phyloP scores from a whole-genome alignment of 2,329 filamentous ascomycete genomes.

The Clarireedia homoeocarpa region DNA sequence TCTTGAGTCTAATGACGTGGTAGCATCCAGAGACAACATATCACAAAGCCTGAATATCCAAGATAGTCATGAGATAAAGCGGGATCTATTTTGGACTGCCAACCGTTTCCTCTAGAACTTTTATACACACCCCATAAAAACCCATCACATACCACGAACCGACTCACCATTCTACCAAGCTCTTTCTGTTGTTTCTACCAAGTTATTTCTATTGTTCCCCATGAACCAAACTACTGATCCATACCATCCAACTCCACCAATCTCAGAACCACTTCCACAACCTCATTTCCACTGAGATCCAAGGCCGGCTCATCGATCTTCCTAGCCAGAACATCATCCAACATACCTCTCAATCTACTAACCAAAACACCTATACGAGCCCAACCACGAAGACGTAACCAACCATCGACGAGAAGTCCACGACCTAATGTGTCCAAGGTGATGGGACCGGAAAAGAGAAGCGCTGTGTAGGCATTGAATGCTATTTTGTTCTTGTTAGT shows the following conservation, averaged over 20 bases:
- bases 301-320: conserved; percentile 70
- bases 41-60: too few species aligned
- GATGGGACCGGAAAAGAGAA: conserved; percentile 82
- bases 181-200: background rate
- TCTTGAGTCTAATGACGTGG: too few species aligned
- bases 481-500: conserved; percentile 37
- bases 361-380: conserved; percentile 89
- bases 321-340: conserved; percentile 74
- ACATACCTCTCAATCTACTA: conserved; percentile 71
- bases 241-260: conserved; percentile 86
- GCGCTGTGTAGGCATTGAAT: conserved; percentile 80
- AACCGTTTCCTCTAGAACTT: too few species aligned
- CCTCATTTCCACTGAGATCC: conserved; percentile 51
- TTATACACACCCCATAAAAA: background rate
- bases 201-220: background rate
- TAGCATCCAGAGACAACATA: too few species aligned
- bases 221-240: conserved; percentile 38
- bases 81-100: too few species aligned
- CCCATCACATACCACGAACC: background rate
- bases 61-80: too few species aligned
- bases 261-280: conserved; percentile 69
- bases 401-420: conserved; percentile 84
- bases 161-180: background rate
- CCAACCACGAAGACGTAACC: conserved; percentile 83
- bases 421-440: conserved; percentile 80